Conservation (phyloP, 169 alveolate species). For the Eimeria acervulina region DNA sequence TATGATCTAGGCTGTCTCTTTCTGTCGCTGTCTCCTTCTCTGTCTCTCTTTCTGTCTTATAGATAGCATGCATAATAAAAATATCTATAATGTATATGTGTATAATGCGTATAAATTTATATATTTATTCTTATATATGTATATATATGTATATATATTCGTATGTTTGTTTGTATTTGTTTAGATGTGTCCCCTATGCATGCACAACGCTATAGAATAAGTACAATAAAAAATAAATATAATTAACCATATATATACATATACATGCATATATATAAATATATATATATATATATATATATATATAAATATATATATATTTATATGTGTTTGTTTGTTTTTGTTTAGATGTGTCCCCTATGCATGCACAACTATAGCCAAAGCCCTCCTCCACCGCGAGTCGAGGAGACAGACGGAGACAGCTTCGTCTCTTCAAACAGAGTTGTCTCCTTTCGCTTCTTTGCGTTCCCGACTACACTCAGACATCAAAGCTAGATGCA, state of each 20-base stretch:
- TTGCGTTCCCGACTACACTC: conserved; percentile 16
- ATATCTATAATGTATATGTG: no score
- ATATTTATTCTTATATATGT: no score
- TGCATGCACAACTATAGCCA: conserved; percentile 68
- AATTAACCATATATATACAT: no score
- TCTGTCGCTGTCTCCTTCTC: neutral
- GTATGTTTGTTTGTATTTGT: no score
- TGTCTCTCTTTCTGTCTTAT: neutral
- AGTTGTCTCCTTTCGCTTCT: conserved; percentile 33
- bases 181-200: conserved; percentile 1
- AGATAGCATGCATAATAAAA: no score
- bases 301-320: neutral
- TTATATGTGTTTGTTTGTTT: no score
- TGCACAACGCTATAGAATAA: no score
- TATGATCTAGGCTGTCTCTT: no score
- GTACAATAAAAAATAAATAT: no score
- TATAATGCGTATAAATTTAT: no score
- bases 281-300: neutral
- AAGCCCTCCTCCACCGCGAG: conserved; percentile 28
- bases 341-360: conserved; percentile 12
- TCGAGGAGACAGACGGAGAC: neutral
- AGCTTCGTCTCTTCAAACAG: neutral
- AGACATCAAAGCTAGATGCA: neutral
- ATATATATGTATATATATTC: no score
- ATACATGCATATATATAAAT: no score